A percentile compares a stretch with the other conserved stretches of the same genome.
These are phyloP conservation scores for Fagopyrum homotropicum DNA, from an alignment of 148 eudicot genomes.

Conservation along the genomic window DNA sequence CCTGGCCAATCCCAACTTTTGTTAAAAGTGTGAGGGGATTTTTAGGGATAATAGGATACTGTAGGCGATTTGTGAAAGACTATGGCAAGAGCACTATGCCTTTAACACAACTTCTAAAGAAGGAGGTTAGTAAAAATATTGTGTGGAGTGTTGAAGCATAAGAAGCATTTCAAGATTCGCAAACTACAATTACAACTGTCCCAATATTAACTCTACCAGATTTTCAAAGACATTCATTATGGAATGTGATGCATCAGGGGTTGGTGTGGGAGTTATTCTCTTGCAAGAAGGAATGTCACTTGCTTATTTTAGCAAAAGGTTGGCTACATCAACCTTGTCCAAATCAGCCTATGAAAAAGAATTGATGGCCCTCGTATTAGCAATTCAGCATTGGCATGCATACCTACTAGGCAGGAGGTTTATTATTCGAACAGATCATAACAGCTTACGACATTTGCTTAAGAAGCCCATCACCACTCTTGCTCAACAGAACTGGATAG, in stretches of 20 bases:
- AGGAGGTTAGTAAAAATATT: too few species aligned
- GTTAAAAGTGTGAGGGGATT: not conserved
- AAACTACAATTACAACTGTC: too few species aligned
- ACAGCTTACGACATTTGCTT: not conserved
- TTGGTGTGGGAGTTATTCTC: too few species aligned
- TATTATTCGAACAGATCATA: not conserved
- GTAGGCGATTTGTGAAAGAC: too few species aligned
- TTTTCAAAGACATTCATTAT: too few species aligned
- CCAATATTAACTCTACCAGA: too few species aligned
- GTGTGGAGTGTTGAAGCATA: too few species aligned
- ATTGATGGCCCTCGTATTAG: not conserved
- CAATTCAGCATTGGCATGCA: not conserved
- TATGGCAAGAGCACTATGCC: too few species aligned
- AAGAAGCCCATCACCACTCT: not conserved
- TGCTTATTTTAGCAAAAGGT: not conserved
- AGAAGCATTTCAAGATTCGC: too few species aligned
- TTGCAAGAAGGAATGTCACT: too few species aligned
- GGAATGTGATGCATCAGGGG: too few species aligned
- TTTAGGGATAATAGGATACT: not conserved
- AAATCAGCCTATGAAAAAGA: not conserved
- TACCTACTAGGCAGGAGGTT: not conserved
- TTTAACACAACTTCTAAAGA: too few species aligned
- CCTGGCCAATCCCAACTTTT: not conserved
- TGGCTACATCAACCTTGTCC: not conserved
- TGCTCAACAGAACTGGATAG: not conserved